A percentile compares a stretch with the other conserved stretches of the same genome.
These are phyloP conservation scores for Kitagawia praeruptora DNA, from an alignment of 129 eudicot genomes.

Conservation along the genomic window DNA sequence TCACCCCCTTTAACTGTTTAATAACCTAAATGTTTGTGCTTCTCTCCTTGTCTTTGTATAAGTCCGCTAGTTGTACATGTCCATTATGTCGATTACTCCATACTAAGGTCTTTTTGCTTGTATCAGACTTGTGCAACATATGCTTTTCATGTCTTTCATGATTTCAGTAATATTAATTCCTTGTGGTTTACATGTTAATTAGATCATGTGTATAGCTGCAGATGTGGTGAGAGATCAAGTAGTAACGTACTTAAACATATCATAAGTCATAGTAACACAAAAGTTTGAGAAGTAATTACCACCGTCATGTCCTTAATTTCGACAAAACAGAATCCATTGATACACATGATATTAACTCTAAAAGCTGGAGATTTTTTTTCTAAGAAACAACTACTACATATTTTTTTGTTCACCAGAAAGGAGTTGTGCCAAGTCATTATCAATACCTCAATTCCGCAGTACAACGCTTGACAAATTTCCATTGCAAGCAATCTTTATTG, in stretches of 20 bases:
- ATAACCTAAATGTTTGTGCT: neutral
- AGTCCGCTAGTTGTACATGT: conserved; percentile 5
- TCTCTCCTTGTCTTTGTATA: neutral
- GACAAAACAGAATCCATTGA: neutral
- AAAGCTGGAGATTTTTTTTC: neutral
- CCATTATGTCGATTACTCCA: neutral
- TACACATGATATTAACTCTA: neutral
- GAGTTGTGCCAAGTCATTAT: neutral
- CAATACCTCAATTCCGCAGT: neutral
- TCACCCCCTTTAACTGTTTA: conserved; percentile 33
- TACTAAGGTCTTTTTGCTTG: neutral
- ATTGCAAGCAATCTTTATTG: conserved; percentile 2
- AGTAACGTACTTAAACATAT: conserved; percentile 25
- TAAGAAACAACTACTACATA: neutral
- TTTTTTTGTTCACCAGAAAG: neutral
- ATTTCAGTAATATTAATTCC: neutral
- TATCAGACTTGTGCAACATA: neutral
- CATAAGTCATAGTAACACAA: neutral
- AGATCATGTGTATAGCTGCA: neutral
- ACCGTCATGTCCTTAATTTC: neutral
- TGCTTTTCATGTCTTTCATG: neutral
- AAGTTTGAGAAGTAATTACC: neutral
- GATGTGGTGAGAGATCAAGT: neutral
- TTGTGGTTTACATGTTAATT: neutral
- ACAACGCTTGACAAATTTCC: neutral